Evolutionary conservation across 2,329 filamentous ascomycete genomes (phyloP), one percentile per base, ranked within the genome.

Genomic region (Claviceps sp.): DNA sequence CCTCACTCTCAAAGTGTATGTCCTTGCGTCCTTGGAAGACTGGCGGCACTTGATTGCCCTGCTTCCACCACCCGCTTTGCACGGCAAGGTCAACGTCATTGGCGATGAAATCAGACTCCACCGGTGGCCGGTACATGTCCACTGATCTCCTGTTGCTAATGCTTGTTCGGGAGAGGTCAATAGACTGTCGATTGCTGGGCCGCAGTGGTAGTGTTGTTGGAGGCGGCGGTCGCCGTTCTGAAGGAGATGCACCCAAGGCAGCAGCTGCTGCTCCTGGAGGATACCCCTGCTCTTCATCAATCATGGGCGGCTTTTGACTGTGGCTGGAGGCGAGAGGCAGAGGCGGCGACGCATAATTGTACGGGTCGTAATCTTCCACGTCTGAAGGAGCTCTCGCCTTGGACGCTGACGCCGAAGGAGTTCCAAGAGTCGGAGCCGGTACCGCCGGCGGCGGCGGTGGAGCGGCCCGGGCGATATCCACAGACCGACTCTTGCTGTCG

Each of bases 41-140:
- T 0, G 91, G 89, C 2, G 93, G 93, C 1, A 90, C 77, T 40
- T 81, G 81, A 56, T 87, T 87, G 11, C 84, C 75, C 61, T 90
- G 82, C 40, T 85, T 81, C 90, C 91, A 98, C 93, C 93, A 98
- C 49, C 84, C 78, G 17, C 81, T 86, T 48, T 77, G 76, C 45
- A 78, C 73, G 13, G 80, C 83, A 40, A 97, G 73, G 61, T 97
- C 90, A 52, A 97, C 70, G 55, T 97, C 90, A 52, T 83, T 84
- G 42, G 93, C 93, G 56, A 97, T 91, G 62, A 83, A 94, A 1
- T 89, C 87, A 45, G 84, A 82, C 57, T 91, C 87, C 65, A 82
- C 77, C 5, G 84, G 85, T 19, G 87, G 84, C 47, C 91, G 81
- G 41, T 77, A 68, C 52, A 86, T 73, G 58, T 98, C 93, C 67